phyloP scores from a whole-genome alignment of 1,284 basidiomycete species.

The Tremellales sp. region DNA sequence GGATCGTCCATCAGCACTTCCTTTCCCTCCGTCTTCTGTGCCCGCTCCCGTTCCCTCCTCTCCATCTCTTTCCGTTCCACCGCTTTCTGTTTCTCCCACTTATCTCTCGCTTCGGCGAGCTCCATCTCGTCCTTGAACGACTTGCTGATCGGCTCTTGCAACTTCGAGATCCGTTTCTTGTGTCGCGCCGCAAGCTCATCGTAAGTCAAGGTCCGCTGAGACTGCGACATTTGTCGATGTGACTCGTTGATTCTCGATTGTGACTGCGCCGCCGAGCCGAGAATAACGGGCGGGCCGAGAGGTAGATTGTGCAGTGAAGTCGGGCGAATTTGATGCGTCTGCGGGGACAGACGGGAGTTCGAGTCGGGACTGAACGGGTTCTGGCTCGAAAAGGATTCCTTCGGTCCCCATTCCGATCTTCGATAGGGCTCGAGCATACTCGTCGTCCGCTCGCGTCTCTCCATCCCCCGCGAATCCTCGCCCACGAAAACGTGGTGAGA shows the following conservation, averaged over 20 bases:
- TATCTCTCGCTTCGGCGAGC: slow-evolving; percentile 26
- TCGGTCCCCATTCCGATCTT: slow-evolving; percentile 3
- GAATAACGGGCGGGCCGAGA: slow-evolving; percentile 6
- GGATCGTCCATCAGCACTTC: not conserved
- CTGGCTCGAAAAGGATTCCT: slow-evolving; percentile 7
- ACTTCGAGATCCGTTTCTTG: slow-evolving; percentile 32
- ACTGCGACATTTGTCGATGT: not conserved
- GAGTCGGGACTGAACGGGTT: not conserved
- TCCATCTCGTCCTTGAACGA: slow-evolving; percentile 36
- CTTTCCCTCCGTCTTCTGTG: not conserved
- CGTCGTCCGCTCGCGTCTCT: slow-evolving; percentile 26
- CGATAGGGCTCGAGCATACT: slow-evolving; percentile 33
- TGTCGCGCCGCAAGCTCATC: slow-evolving; percentile 47
- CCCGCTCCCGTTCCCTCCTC: slow-evolving; percentile 14
- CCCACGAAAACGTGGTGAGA: slow-evolving; percentile 12
- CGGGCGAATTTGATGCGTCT: too few species aligned
- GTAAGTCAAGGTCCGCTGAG: slow-evolving; percentile 34
- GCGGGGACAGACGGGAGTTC: too few species aligned
- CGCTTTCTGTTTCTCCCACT: slow-evolving; percentile 29
- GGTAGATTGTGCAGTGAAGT: not conserved
- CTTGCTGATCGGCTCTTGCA: slow-evolving; percentile 41
- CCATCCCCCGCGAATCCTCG: slow-evolving; percentile 11
- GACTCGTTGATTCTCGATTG: not conserved
- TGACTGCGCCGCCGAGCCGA: slow-evolving; percentile 10
- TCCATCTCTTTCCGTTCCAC: slow-evolving; percentile 24